These are phyloP conservation scores for Aurinia saxatilis DNA, from an alignment of 345 rosid genomes.

Conservation along the genomic window DNA sequence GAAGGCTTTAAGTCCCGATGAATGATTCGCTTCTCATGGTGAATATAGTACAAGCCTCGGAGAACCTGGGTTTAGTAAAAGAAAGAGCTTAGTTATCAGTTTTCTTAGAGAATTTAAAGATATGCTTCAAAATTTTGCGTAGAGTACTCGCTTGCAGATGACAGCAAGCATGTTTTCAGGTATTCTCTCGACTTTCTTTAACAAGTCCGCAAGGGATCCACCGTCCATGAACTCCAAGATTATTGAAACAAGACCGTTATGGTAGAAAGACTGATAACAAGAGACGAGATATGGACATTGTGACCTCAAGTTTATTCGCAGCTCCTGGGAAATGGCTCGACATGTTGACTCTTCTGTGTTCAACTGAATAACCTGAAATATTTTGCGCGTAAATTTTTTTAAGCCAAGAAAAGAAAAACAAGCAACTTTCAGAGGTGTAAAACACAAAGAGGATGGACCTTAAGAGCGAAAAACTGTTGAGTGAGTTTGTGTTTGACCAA, in stretches of 20 bases:
- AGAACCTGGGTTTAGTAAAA: slow-evolving; percentile 50
- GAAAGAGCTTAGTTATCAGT: neutral
- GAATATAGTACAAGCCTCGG: slow-evolving; percentile 70
- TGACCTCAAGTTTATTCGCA: slow-evolving; percentile 69
- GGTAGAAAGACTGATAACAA: slow-evolving; percentile 79
- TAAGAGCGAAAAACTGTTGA: slow-evolving; percentile 82
- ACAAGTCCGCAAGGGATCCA: slow-evolving; percentile 72
- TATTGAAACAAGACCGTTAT: slow-evolving; percentile 71
- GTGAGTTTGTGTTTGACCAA: slow-evolving; percentile 95
- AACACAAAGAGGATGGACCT: slow-evolving; percentile 35
- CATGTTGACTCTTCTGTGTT: slow-evolving; percentile 65
- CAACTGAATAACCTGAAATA: slow-evolving; percentile 55
- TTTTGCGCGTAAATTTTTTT: neutral
- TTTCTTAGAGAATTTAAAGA: neutral
- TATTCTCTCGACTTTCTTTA: slow-evolving; percentile 55
- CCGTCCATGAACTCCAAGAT: slow-evolving; percentile 89
- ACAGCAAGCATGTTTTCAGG: slow-evolving; percentile 69
- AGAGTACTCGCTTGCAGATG: slow-evolving; percentile 68
- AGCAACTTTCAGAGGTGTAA: neutral
- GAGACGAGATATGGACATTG: slow-evolving; percentile 76
- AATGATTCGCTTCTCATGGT: slow-evolving; percentile 74
- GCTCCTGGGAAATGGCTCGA: slow-evolving; percentile 60
- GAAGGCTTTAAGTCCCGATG: slow-evolving; percentile 90
- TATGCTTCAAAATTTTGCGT: neutral
- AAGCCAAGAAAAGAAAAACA: neutral